Conservation (phyloP, 768 basidiomycete species). For the Leucosporidium yakuticum region DNA sequence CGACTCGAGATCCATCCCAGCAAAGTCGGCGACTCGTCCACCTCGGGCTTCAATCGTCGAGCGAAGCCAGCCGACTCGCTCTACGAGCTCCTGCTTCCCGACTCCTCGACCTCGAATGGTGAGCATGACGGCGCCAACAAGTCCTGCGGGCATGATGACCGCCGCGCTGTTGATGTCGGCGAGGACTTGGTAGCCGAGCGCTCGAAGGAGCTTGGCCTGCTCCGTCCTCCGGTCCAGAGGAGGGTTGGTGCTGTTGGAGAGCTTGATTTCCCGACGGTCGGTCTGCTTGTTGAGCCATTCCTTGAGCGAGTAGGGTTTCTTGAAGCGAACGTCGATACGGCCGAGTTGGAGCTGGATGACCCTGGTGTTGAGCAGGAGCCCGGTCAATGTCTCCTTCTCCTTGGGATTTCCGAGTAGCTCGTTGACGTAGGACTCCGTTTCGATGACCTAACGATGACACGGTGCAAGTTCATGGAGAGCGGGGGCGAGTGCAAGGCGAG, state of each 20-base stretch:
- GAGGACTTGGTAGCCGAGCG: constrained; percentile 34
- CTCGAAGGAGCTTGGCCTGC: constrained; percentile 27
- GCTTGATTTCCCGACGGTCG: constrained; percentile 10
- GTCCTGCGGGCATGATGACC: constrained; percentile 36
- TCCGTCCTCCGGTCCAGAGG: constrained; percentile 16
- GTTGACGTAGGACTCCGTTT: constrained; percentile 25
- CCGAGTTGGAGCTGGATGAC: constrained; percentile 36
- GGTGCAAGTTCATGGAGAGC: too few species aligned
- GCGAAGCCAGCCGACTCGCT: constrained; percentile 35
- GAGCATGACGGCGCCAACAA: constrained; percentile 35
- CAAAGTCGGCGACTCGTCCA: constrained; percentile 35
- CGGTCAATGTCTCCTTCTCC: constrained; percentile 34
- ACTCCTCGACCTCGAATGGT: constrained; percentile 36
- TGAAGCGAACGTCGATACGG: constrained; percentile 38
- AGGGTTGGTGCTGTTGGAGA: not conserved
- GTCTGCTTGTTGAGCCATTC: constrained; percentile 29
- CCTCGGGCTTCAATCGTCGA: constrained; percentile 31
- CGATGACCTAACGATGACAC: not conserved
- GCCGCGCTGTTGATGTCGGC: constrained; percentile 34
- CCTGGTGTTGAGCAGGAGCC: constrained; percentile 19
- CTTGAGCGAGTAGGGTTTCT: constrained; percentile 35
- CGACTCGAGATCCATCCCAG: constrained; percentile 23
- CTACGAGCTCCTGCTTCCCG: constrained; percentile 33
- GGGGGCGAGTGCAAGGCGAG: too few species aligned
- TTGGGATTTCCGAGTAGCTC: constrained; percentile 38